Evolutionary conservation across 176 grass and related monocot species (phyloP).

Genomic region (Saccharum officinarum): DNA sequence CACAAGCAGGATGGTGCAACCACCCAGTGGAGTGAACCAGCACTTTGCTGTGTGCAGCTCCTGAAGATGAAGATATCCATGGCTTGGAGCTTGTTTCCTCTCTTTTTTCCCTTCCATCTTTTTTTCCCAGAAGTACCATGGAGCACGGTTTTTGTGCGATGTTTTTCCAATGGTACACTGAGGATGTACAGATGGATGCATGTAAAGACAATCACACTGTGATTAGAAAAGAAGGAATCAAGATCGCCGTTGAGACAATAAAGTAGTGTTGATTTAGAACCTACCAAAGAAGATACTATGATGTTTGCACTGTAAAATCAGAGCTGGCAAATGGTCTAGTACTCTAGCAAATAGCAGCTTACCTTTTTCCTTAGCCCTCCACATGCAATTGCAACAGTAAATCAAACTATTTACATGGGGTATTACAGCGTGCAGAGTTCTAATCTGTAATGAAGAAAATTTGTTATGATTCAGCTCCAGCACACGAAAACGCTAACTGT

Average conservation of each 20-base stretch:
- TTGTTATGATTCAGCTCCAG: neutral
- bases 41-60: conserved; percentile 39
- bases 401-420: neutral
- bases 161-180: conserved; percentile 43
- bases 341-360: neutral
- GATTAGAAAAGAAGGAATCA: conserved; percentile 38
- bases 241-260: conserved; percentile 3
- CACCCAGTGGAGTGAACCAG: conserved; percentile 20
- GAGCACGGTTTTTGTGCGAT: conserved; percentile 49
- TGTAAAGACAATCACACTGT: conserved; percentile 46
- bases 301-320: neutral
- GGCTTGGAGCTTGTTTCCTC: conserved; percentile 1
- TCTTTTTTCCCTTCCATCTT: conserved; percentile 9
- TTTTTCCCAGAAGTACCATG: conserved; percentile 34
- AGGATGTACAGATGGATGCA: conserved; percentile 38
- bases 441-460: neutral
- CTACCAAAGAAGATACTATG: neutral
- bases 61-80: conserved; percentile 28
- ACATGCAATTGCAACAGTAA: neutral
- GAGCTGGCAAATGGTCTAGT: neutral
- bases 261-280: neutral
- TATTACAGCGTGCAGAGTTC: neutral
- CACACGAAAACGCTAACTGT: neutral
- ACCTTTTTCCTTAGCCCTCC: neutral
- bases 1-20: conserved; percentile 30